These are phyloP conservation scores for Ascocoryne sarcoides DNA, from an alignment of 2,329 filamentous ascomycete species.

Conservation along the genomic window DNA sequence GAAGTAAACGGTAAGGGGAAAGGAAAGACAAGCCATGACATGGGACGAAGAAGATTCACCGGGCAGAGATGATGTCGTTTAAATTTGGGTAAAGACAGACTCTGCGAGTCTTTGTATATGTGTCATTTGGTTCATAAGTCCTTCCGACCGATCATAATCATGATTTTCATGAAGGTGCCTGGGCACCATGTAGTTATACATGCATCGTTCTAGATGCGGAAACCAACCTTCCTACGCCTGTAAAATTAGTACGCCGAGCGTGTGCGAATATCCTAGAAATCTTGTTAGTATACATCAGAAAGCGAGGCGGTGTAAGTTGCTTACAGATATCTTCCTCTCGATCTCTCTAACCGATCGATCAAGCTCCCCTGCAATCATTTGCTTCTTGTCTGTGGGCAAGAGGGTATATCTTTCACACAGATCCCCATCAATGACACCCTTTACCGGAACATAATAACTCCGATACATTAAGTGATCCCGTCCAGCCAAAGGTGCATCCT, in stretches of 20 bases:
- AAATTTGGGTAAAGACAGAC: conserved; percentile 5
- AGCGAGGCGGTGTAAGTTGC: conserved; percentile 10
- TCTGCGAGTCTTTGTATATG: conserved; percentile 2
- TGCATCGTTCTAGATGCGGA: too few relatives aligned
- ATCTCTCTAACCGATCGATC: conserved; percentile 88
- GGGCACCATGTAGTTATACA: too few relatives aligned
- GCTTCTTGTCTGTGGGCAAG: conserved; percentile 79
- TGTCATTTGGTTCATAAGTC: conserved; percentile 12
- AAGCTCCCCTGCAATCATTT: conserved; percentile 87
- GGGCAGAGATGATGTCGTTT: conserved; percentile 18
- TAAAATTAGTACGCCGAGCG: conserved; percentile 40
- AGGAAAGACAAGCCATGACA: conserved; percentile 27
- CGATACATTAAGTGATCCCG: conserved; percentile 94
- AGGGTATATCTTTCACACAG: conserved; percentile 86
- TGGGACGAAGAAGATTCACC: conserved; percentile 25
- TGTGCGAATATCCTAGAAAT: conserved; percentile 44
- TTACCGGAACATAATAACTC: conserved; percentile 91
- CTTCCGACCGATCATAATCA: conserved; percentile 13
- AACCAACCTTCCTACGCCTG: background rate
- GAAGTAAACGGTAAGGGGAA: conserved; percentile 39
- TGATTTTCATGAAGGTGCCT: conserved; percentile 12
- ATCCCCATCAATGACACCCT: conserved; percentile 94
- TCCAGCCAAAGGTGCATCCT: conserved; percentile 81
- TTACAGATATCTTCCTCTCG: conserved; percentile 82
- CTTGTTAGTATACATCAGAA: background rate